Base-by-base conservation (phyloP, 352 stramenopile genomes). In the Globisporangium iwayamae region DNA sequence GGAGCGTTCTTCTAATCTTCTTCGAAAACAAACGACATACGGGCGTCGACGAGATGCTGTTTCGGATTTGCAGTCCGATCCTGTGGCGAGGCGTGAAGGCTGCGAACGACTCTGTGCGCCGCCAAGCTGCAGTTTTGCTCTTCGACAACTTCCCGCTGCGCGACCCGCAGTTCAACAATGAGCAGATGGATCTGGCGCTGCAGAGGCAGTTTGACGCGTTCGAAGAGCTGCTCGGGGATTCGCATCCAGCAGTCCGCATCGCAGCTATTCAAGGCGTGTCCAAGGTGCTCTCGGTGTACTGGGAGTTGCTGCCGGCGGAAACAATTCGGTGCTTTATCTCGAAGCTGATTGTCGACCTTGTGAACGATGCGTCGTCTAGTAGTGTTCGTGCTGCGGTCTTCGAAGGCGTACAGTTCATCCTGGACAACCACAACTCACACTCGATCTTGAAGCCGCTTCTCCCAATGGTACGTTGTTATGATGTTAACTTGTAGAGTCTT, bases 151-250 rank as follows among this genome's bases (percentile, higher is more conserved):
- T 96, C 55, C 87, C 87, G 14, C 63, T 93, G 28, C 87, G 85
- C 52, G 83, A 93, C 51, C 85, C 85, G 45, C 57, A 78, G 41
- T 90, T 91, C 54, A 90, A 87, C 65, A 89, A 92, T 28, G 85
- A 82, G 52, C 74, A 78, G 63, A 86, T 91, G 69, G 85, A 94
- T 32, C 56, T 80, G 38, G 79, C 77, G 25, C 60, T 96, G 8
- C 85, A 96, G 57, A 89, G 90, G 51, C 87, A 96, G 64, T 93
- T 96, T 47, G 87, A 94, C 53, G 83, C 77, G 11, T 93, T 94
- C 48, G 77, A 91, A 57, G 81, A 89, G 56, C 57, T 94, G 18
- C 69, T 96, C 0, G 66, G 78, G 22, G 87, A 96, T 60, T 85
- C 81, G 13, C 79, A 92, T 39, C 87, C 87, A 16, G 81, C 83